phyloP scores from a whole-genome alignment of 2,329 filamentous ascomycete genomes.

The Trichoderma afroharzianum region DNA sequence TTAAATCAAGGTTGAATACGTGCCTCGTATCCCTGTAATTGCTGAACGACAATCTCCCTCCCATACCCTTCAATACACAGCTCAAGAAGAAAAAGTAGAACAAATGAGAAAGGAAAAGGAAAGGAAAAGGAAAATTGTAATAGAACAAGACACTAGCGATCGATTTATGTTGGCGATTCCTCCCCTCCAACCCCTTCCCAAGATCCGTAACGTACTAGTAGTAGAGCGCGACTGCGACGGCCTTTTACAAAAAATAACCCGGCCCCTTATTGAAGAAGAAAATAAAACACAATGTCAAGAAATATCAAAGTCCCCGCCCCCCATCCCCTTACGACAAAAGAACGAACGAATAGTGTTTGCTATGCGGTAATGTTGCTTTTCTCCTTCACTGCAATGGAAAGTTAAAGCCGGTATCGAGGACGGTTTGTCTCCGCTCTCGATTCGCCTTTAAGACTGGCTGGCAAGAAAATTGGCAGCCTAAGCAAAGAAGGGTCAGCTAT shows the following conservation, averaged over 20 bases:
- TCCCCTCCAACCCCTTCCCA: background rate
- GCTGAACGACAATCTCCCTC: slow-evolving; percentile 1
- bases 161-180: background rate
- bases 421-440: background rate
- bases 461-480: slow-evolving; percentile 55
- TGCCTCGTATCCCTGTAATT: background rate
- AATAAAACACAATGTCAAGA: slow-evolving; percentile 1
- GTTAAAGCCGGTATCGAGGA: background rate
- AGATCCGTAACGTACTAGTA: background rate
- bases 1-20: background rate
- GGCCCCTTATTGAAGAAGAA: background rate
- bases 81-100: background rate
- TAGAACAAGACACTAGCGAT: background rate
- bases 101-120: background rate
- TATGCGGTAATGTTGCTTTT: slow-evolving; percentile 3
- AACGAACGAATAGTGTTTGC: slow-evolving; percentile 7
- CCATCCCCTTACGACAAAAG: slow-evolving; percentile 4
- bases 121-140: background rate
- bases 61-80: background rate
- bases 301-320: slow-evolving; percentile 8
- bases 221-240: slow-evolving; percentile 8
- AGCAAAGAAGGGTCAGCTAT: background rate
- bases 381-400: background rate
- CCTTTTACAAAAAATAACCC: background rate
- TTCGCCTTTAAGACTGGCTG: slow-evolving; percentile 46